These are phyloP conservation scores for Linnemannia exigua DNA, from an alignment of 192 early-diverging fungal species.

Conservation along the genomic window DNA sequence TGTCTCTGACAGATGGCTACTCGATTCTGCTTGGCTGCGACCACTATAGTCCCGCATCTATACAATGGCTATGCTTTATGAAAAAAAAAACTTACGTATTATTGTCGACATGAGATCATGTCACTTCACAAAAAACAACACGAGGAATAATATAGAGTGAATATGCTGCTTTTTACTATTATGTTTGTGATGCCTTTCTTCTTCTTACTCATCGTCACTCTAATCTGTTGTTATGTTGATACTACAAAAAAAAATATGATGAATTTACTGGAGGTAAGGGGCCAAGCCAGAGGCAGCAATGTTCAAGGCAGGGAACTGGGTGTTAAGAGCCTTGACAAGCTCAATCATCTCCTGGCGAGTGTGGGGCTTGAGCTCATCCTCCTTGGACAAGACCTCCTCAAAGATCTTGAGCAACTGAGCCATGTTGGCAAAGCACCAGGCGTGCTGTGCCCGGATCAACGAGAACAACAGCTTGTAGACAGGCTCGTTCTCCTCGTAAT, in stretches of 20 bases:
- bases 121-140: too few species aligned
- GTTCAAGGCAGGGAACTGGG: conserved; percentile 46
- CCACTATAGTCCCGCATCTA: too few species aligned
- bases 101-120: too few species aligned
- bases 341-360: conserved; percentile 72
- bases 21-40: too few species aligned
- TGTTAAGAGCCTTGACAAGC: conserved; percentile 65
- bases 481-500: conserved; percentile 84
- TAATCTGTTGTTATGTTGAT: not conserved
- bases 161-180: too few species aligned
- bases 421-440: conserved; percentile 67
- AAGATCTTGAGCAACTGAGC: conserved; percentile 69
- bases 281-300: conserved; percentile 31
- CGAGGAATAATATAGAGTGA: too few species aligned
- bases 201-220: not conserved
- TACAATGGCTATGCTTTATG: too few species aligned
- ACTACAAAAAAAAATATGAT: not conserved
- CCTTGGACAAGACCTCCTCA: conserved; percentile 66
- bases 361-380: conserved; percentile 68
- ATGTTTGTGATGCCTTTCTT: too few species aligned
- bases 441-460: conserved; percentile 69
- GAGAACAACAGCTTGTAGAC: conserved; percentile 80
- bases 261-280: conserved; percentile 38
- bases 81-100: too few species aligned
- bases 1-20: too few species aligned